These are phyloP conservation scores for Dothiorella sarmentorum DNA, from an alignment of 2,329 filamentous ascomycete species.

Conservation along the genomic window DNA sequence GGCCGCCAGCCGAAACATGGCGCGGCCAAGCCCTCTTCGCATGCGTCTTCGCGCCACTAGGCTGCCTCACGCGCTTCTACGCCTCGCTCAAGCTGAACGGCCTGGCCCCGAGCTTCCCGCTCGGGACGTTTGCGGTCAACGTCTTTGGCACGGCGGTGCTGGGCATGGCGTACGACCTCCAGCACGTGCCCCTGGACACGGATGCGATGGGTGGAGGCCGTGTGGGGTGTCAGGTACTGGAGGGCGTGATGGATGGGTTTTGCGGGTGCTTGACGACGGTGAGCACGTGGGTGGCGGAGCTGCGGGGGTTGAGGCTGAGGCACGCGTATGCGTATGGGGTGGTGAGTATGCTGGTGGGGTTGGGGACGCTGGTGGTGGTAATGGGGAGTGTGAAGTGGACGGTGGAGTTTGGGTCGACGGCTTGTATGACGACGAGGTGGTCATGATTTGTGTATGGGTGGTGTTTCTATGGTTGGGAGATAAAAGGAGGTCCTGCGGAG, in stretches of 20 bases:
- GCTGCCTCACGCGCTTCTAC: slow-evolving; percentile 74
- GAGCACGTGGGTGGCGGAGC: slow-evolving; percentile 47
- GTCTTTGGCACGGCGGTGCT: slow-evolving; percentile 71
- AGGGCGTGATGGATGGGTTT: slow-evolving; percentile 48
- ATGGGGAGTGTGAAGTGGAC: slow-evolving; percentile 77
- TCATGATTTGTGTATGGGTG: neutral
- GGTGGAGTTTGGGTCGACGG: slow-evolving; percentile 37
- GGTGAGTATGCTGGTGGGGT: slow-evolving; percentile 56
- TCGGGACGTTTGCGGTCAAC: slow-evolving; percentile 85
- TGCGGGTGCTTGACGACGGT: slow-evolving; percentile 49
- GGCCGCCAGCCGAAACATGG: slow-evolving; percentile 70
- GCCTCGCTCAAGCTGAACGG: slow-evolving; percentile 68
- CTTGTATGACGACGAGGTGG: slow-evolving; percentile 28
- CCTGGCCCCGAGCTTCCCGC: slow-evolving; percentile 63
- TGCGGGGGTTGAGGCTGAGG: slow-evolving; percentile 38
- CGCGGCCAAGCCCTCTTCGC: slow-evolving; percentile 72
- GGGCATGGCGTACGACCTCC: slow-evolving; percentile 74
- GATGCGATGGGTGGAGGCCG: slow-evolving; percentile 42
- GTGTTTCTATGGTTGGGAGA: neutral
- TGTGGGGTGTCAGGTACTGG: slow-evolving; percentile 44
- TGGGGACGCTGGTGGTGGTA: slow-evolving; percentile 62
- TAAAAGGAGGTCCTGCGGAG: too few relatives aligned
- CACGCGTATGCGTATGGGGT: slow-evolving; percentile 68
- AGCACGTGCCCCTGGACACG: slow-evolving; percentile 54
- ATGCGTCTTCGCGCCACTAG: slow-evolving; percentile 76